Conservation (phyloP, 352 stramenopile genomes). For the Phytophthora pseudosyringae region DNA sequence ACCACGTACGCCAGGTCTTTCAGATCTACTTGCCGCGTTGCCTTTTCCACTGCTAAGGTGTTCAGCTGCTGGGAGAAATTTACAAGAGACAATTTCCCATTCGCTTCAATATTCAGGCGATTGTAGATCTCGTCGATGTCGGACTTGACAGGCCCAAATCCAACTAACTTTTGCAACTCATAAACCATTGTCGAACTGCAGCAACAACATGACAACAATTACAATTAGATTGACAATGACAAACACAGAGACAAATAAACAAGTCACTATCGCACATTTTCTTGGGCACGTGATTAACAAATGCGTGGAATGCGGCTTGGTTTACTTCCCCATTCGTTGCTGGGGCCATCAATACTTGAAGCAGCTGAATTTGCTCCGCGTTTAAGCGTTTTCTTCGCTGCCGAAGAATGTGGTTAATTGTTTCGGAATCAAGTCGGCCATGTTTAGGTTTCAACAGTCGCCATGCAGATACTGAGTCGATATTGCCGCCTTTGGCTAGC, state of each 20-base stretch:
- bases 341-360: slow-evolving; percentile 73
- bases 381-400: slow-evolving; percentile 62
- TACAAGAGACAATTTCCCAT: slow-evolving; percentile 69
- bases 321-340: slow-evolving; percentile 68
- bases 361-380: slow-evolving; percentile 52
- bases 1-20: slow-evolving; percentile 82
- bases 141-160: slow-evolving; percentile 39
- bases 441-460: slow-evolving; percentile 67
- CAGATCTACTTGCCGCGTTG: slow-evolving; percentile 54
- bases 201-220: slow-evolving; percentile 1
- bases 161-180: slow-evolving; percentile 75
- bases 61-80: slow-evolving; percentile 69
- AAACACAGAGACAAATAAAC: not conserved
- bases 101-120: slow-evolving; percentile 73
- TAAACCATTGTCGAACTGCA: slow-evolving; percentile 67
- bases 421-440: slow-evolving; percentile 54
- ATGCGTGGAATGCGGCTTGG: slow-evolving; percentile 68
- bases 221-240: not conserved
- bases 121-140: slow-evolving; percentile 66
- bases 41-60: slow-evolving; percentile 59
- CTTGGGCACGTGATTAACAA: slow-evolving; percentile 83
- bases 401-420: slow-evolving; percentile 70
- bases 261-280: slow-evolving; percentile 64
- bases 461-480: slow-evolving; percentile 80
- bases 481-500: slow-evolving; percentile 78